A percentile compares a stretch with the other conserved stretches of the same genome.
Evolutionary conservation across 176 grass and related monocot species (phyloP).

Genomic region (Oryza nivara): DNA sequence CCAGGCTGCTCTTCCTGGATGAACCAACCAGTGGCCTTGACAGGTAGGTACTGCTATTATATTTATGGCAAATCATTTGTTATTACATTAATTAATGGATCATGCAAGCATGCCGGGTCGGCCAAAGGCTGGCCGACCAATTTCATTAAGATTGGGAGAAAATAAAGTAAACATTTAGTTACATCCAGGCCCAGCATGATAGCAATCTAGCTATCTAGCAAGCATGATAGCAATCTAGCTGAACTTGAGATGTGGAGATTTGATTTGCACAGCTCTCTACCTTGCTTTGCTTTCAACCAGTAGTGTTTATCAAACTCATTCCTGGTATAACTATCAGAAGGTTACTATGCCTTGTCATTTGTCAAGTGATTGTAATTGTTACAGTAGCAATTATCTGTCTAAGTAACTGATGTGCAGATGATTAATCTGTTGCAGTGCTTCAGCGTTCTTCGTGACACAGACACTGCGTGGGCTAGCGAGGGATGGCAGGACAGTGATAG

Average conservation of each 20-base stretch:
- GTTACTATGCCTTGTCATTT: not conserved
- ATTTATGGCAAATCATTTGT: not conserved
- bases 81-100: not conserved
- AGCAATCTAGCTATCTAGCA: not conserved
- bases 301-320: not conserved
- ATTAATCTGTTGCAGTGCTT: constrained; percentile 59
- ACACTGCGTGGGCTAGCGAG: constrained; percentile 79
- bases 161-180: too few species aligned
- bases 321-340: not conserved
- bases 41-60: constrained; percentile 69
- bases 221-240: not conserved
- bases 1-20: constrained; percentile 89
- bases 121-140: too few species aligned
- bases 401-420: constrained; percentile 1
- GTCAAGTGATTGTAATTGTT: not conserved
- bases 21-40: constrained; percentile 97
- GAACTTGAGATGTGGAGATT: not conserved
- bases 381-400: not conserved
- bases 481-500: constrained; percentile 87
- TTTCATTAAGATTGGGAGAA: too few species aligned
- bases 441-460: constrained; percentile 95
- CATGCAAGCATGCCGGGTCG: not conserved
- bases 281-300: not conserved
- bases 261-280: not conserved
- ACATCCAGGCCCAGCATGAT: too few species aligned